Base-by-base conservation (phyloP, 1,284 basidiomycete species). In the Trametes polyzona region DNA sequence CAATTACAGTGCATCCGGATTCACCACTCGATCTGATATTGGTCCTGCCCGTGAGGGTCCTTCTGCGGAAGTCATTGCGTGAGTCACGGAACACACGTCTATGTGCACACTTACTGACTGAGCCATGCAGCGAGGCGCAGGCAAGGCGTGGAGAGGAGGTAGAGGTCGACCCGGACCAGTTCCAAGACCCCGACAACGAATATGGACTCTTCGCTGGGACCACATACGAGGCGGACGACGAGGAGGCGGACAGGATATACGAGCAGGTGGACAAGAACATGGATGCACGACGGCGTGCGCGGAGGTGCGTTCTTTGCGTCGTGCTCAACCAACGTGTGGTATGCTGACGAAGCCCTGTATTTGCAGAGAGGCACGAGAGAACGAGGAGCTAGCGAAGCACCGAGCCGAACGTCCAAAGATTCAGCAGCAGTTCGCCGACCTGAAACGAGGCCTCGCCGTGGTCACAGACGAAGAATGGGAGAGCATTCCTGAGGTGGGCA, bases 21-120 rank as follows among this genome's bases (percentile, higher is more conserved):
- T 99, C 76, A 99, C 96, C 0, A 99, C 96, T 8, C 91, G 96
- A 51, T 97, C 95, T 44, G 96, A 99, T 86, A 99, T 99, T 64
- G 96, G 96, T 72, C 97, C 96, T 44, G 96, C 96, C 4, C 83
- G 97, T 72, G 95, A 97, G 71, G 94, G 93, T 0, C 93, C 95
- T 0, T 92, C 91, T 14, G 93, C 93, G 26, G 94, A 96, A 74
- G 86, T 87, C 1, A 80, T 96, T 43, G 93, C 93, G 88, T 92
- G 66, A 62, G 84, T 83, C n/a, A n/a, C n/a, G 11, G 30, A 23
- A 19, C 14, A n/a, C 23, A 47, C 32, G 1, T n/a, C 52, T 29
- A 16, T 19, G 44, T n/a, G 1, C 2, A 11, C 8, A 16, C 17
- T 27, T 4, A 36, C 37, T 47, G 39, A 51, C 56, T 48, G 36